Evolutionary conservation across 106 monocot genomes (phyloP).

Genomic region (Dioscorea dumetorum): DNA sequence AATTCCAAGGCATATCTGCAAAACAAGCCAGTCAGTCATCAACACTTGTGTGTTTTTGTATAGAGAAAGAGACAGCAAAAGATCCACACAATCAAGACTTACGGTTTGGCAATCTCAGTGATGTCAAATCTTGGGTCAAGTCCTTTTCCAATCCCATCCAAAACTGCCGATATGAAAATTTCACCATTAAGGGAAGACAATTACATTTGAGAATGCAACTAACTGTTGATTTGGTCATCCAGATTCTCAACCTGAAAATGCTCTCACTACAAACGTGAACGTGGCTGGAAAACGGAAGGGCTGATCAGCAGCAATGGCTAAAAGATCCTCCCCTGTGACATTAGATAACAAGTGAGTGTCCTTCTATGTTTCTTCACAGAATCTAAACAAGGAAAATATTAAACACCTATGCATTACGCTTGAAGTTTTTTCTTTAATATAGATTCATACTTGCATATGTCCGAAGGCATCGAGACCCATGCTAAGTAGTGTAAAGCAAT

Average conservation of each 20-base stretch:
- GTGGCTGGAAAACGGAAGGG: conserved; percentile 99
- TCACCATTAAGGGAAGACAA: background rate
- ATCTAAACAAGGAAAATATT: background rate
- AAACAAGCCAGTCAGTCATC: too few species aligned
- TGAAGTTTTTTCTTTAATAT: background rate
- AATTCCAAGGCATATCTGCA: conserved; percentile 91
- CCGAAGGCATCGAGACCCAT: background rate
- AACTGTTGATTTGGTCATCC: conserved; percentile 1
- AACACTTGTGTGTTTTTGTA: too few species aligned
- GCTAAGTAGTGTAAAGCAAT: background rate
- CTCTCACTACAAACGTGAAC: conserved; percentile 99
- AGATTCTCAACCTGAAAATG: conserved; percentile 79
- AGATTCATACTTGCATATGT: background rate
- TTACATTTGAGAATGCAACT: background rate
- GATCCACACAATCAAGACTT: conserved; percentile 21
- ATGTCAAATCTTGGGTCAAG: conserved; percentile 99
- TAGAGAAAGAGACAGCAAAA: too few species aligned
- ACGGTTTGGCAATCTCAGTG: conserved; percentile 99
- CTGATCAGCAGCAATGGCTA: conserved; percentile 97
- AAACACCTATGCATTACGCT: background rate
- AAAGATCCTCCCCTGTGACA: conserved; percentile 88
- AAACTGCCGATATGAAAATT: conserved; percentile 42
- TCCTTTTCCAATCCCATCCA: conserved; percentile 98
- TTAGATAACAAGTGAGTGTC: background rate
- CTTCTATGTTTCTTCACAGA: too few species aligned